Evolutionary conservation across 768 basidiomycete genomes (phyloP).

Genomic region (Tylopilus plumbeoviolaceoides): DNA sequence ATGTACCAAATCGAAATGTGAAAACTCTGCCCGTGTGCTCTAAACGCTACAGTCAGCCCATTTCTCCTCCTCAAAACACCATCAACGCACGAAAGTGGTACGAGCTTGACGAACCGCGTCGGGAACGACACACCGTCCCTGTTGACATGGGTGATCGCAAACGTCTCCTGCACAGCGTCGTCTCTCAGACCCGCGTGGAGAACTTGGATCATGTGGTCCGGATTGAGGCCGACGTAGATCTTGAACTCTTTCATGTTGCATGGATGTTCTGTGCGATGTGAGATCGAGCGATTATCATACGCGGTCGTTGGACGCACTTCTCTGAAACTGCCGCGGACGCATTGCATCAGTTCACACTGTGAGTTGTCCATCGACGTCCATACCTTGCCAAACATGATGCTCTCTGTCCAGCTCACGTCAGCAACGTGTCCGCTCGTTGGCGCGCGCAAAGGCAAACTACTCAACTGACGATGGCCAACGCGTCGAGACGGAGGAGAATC

Average conservation of each 20-base stretch:
- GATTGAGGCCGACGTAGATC: constrained; percentile 58
- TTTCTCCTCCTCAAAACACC: too few relatives aligned
- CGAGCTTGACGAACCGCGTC: constrained; percentile 67
- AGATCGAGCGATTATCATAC: background rate
- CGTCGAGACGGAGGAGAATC: constrained; percentile 65
- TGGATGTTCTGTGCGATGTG: constrained; percentile 53
- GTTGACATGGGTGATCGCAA: constrained; percentile 53
- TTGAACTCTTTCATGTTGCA: constrained; percentile 87
- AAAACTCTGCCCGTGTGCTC: too few relatives aligned
- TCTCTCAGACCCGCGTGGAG: constrained; percentile 64
- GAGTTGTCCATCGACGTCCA: background rate
- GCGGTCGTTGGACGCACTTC: constrained; percentile 20
- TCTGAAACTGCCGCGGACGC: constrained; percentile 28
- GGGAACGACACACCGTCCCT: constrained; percentile 55
- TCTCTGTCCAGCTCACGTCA: constrained; percentile 41
- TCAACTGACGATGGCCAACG: constrained; percentile 63
- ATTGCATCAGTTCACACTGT: too few relatives aligned
- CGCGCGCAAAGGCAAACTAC: constrained; percentile 14
- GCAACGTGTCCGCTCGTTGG: background rate
- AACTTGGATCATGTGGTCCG: constrained; percentile 66
- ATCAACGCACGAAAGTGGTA: constrained; percentile 65
- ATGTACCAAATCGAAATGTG: too few relatives aligned
- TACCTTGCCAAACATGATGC: constrained; percentile 81
- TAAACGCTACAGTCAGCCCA: too few relatives aligned
- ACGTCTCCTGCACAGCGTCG: constrained; percentile 59